Evolutionary conservation across 495 filamentous ascomycete species (phyloP).

Genomic region (Aspergillus kassunensis): DNA sequence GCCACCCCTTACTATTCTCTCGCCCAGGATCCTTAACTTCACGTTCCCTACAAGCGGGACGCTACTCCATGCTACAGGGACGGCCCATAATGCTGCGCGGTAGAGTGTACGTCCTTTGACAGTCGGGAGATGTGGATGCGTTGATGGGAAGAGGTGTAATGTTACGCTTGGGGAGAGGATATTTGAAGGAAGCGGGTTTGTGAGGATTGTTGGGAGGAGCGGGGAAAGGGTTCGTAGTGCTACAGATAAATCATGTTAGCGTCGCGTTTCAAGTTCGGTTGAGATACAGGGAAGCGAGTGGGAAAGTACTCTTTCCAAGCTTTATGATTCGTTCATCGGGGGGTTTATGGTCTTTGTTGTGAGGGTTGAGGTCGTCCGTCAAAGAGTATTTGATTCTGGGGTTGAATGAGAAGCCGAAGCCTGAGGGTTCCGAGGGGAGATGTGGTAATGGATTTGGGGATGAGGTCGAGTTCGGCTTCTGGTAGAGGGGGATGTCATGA

Average conservation of each 20-base stretch:
- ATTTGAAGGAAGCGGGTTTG: conserved; percentile 73
- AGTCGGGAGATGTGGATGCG: conserved; percentile 89
- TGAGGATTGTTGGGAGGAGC: conserved; percentile 79
- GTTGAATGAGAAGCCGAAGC: conserved; percentile 22
- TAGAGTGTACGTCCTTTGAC: conserved; percentile 89
- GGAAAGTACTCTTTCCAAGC: conserved; percentile 75
- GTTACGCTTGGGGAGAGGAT: conserved; percentile 86
- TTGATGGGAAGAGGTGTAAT: conserved; percentile 94
- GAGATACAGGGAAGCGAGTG: neutral
- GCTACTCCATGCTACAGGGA: conserved; percentile 91
- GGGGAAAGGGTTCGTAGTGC: conserved; percentile 83
- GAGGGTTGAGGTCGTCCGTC: conserved; percentile 15
- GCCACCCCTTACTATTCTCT: conserved; percentile 68
- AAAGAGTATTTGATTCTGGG: conserved; percentile 10
- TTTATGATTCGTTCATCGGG: conserved; percentile 80
- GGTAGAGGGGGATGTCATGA: conserved; percentile 29
- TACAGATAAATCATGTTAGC: conserved; percentile 28
- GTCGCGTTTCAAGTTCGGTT: neutral
- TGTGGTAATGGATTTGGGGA: neutral
- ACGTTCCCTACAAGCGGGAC: conserved; percentile 87
- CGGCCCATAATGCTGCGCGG: conserved; percentile 89
- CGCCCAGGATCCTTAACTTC: conserved; percentile 76
- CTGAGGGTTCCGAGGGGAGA: neutral
- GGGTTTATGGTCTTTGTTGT: conserved; percentile 36
- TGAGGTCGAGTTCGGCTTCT: conserved; percentile 24